Percentiles rank a stretch among this genome's conserved stretches.
Conservation (phyloP, 2,329 filamentous ascomycete species). For the Neoarthrinium moseri region DNA sequence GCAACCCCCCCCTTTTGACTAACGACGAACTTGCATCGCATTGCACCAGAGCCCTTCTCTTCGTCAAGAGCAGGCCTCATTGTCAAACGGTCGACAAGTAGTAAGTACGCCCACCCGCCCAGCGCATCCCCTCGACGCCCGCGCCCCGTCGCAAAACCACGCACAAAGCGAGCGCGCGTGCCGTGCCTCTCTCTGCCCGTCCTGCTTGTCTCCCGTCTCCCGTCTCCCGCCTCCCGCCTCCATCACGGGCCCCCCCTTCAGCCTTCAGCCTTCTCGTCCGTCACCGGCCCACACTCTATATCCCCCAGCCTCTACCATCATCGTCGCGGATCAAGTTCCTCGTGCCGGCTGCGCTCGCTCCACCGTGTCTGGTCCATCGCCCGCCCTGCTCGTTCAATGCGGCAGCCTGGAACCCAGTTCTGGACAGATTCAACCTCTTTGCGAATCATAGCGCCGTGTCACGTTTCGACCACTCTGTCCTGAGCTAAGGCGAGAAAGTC, state of each 20-base stretch:
- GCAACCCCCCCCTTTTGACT: slow-evolving; percentile 26
- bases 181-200: not conserved
- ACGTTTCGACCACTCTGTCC: slow-evolving; percentile 11
- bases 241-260: too few relatives aligned
- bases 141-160: slow-evolving; percentile 6
- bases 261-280: slow-evolving; percentile 6
- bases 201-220: slow-evolving; percentile 2
- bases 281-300: slow-evolving; percentile 6
- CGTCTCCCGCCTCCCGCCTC: not conserved
- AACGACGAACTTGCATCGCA: slow-evolving; percentile 18
- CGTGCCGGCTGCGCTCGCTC: slow-evolving; percentile 6
- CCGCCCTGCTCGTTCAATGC: not conserved
- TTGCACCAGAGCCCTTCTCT: slow-evolving; percentile 28
- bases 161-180: slow-evolving; percentile 20
- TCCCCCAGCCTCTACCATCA: slow-evolving; percentile 4
- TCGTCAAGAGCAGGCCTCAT: slow-evolving; percentile 34
- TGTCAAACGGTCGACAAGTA: slow-evolving; percentile 19
- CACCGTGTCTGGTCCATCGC: slow-evolving; percentile 6
- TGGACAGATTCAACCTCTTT: slow-evolving; percentile 1
- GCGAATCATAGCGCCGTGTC: slow-evolving; percentile 10
- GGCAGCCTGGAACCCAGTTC: slow-evolving; percentile 12
- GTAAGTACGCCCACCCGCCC: slow-evolving; percentile 21
- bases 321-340: slow-evolving; percentile 5
- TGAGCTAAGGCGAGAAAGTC: slow-evolving; percentile 7
- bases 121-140: not conserved